Base-by-base conservation (phyloP, 2,329 filamentous ascomycete genomes). In the Emmonsiellopsis sp. region DNA sequence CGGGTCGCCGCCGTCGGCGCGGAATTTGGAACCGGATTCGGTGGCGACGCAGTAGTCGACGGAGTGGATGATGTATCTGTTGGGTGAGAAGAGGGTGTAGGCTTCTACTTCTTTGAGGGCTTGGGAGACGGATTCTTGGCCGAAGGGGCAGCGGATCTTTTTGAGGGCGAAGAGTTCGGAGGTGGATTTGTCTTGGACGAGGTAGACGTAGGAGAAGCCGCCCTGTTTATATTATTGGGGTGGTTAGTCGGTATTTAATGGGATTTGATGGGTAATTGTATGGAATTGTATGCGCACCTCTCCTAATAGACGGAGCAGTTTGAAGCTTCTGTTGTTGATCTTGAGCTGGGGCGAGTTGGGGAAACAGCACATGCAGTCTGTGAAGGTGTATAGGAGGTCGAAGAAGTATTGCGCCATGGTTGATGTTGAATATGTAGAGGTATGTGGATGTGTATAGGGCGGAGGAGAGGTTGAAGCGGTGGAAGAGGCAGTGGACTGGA, bases 71-170 rank as follows among this genome's bases (percentile, higher is more conserved):
- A 97, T 93, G 71, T 90, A 89, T 8, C 85, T 82, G 58, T 89
- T 82, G 61, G 85, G 84, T 53, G 83, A 77, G 75, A 98, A 98
- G 55, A 96, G 82, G 60, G 85, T 85, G 76, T 98, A 98, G 49
- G 93, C 92, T 70, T 97, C 92, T 57, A 97, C 93, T 76, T 98
- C 93, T 70, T 92, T 92, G 79, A 97, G 86, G 50, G 93, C 93
- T 69, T 89, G 89, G 61, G 89, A 84, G 55, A 98, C 92, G 30
- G 89, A 95, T 77, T 98, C 93, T 71, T 93, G 87, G 61, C 93
- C 93, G 66, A 98, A 97, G 4, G 93, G 92, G 77, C 93, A 98
- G 67, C 92, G 86, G 71, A 98, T 98, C 80, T 98, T 98, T 74
- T 98, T 98, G 57, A 97, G 84, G 15, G 93, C 93, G 70, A 95